phyloP scores from a whole-genome alignment of 306 rosid species.

The Mimosa pudica region DNA sequence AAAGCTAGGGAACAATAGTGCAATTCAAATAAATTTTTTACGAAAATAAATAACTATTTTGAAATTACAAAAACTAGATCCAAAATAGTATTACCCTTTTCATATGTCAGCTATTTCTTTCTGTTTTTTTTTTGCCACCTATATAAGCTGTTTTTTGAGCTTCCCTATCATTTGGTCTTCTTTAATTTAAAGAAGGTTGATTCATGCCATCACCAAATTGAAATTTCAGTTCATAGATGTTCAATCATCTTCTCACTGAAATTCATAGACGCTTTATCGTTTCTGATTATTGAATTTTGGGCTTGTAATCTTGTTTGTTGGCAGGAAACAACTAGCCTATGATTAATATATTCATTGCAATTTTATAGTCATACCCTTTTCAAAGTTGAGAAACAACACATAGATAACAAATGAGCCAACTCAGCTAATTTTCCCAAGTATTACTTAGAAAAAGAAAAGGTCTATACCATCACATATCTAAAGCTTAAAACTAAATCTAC shows the following conservation, averaged over 20 bases:
- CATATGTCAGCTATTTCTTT: not conserved
- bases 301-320: not conserved
- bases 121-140: too few species aligned
- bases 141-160: not conserved
- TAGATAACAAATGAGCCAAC: not conserved
- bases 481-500: not conserved
- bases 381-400: not conserved
- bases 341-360: too few species aligned
- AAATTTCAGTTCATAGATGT: not conserved
- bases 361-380: not conserved
- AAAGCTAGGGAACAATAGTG: too few species aligned
- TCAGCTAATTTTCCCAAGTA: not conserved
- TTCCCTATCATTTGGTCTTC: not conserved
- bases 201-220: not conserved
- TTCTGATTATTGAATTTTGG: not conserved
- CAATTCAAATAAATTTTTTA: too few species aligned
- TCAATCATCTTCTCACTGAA: too few species aligned
- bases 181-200: not conserved
- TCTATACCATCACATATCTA: too few species aligned
- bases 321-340: not conserved
- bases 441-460: not conserved
- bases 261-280: not conserved
- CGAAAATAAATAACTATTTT: too few species aligned
- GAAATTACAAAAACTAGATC: too few species aligned
- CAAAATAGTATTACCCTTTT: too few species aligned